A percentile compares a stretch with the other conserved stretches of the same genome.
Conservation (phyloP, 2,329 filamentous ascomycete species). For the Colletotrichum chrysophilum region DNA sequence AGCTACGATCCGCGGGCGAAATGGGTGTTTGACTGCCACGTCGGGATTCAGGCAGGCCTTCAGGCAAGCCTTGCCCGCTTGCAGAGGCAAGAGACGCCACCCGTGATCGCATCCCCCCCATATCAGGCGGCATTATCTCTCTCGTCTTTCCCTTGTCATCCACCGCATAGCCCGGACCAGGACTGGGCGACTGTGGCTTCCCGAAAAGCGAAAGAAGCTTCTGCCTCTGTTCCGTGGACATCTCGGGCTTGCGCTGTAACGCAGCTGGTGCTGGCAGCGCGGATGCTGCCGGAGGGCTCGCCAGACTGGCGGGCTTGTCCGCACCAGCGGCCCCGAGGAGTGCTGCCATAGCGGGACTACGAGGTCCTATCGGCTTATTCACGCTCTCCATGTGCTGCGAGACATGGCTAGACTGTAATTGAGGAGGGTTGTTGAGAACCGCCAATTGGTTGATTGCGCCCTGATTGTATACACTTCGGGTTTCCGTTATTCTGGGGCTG, state of each 20-base stretch:
- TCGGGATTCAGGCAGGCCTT: conserved; percentile 35
- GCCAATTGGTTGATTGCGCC: background rate
- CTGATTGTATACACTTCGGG: background rate
- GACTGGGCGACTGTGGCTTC: conserved; percentile 40
- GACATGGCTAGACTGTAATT: background rate
- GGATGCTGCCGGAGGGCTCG: conserved; percentile 30
- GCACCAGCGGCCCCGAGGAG: background rate
- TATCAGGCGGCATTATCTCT: conserved; percentile 29
- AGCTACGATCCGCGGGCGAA: conserved; percentile 75
- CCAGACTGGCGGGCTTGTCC: conserved; percentile 24
- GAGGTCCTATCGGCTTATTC: background rate
- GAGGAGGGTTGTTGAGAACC: background rate
- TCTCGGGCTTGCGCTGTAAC: conserved; percentile 37
- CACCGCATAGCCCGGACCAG: background rate
- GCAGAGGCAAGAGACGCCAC: conserved; percentile 50
- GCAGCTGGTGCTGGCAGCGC: conserved; percentile 30
- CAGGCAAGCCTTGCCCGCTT: conserved; percentile 33
- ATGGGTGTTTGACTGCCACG: conserved; percentile 60
- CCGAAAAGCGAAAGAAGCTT: conserved; percentile 68
- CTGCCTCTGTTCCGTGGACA: conserved; percentile 47
- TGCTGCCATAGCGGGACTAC: background rate
- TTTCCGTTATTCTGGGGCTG: background rate
- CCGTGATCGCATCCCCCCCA: conserved; percentile 35
- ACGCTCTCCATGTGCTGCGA: background rate
- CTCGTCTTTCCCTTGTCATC: conserved; percentile 33